phyloP scores from a whole-genome alignment of 345 rosid species.

The Brassica incana region DNA sequence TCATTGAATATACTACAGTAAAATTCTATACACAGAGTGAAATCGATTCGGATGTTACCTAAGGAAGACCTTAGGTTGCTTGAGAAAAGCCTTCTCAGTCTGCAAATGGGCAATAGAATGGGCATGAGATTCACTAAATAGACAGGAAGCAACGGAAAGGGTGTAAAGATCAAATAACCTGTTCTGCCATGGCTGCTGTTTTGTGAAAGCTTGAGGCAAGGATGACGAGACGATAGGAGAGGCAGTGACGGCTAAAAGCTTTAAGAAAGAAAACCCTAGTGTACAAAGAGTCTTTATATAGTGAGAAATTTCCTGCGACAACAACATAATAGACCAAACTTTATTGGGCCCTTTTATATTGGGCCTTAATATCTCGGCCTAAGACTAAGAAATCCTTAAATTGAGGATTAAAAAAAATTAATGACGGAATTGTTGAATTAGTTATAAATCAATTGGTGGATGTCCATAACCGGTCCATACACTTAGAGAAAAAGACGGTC shows the following conservation, averaged over 20 bases:
- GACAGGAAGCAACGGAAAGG: neutral
- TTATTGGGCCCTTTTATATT: neutral
- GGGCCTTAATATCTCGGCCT: neutral
- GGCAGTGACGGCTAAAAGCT: conserved; percentile 20
- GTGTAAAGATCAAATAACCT: conserved; percentile 17
- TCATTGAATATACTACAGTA: neutral
- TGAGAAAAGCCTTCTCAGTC: conserved; percentile 81
- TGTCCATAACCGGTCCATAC: too few relatives aligned
- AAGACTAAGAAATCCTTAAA: neutral
- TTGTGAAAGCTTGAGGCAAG: neutral
- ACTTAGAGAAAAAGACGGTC: too few relatives aligned
- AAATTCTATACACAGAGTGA: neutral
- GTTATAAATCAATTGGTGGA: too few relatives aligned
- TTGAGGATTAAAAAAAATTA: neutral
- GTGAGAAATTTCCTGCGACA: neutral
- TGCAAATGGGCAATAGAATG: conserved; percentile 20
- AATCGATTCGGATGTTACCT: conserved; percentile 36
- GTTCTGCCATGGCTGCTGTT: conserved; percentile 42
- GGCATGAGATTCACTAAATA: neutral
- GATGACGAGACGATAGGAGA: neutral
- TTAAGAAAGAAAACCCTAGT: conserved; percentile 31
- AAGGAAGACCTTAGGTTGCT: conserved; percentile 81
- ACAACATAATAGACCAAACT: neutral
- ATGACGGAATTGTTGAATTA: too few relatives aligned
- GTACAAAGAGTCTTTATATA: neutral